Conservation (phyloP, 2,329 filamentous ascomycete species). For the Cryphonectria japonica region DNA sequence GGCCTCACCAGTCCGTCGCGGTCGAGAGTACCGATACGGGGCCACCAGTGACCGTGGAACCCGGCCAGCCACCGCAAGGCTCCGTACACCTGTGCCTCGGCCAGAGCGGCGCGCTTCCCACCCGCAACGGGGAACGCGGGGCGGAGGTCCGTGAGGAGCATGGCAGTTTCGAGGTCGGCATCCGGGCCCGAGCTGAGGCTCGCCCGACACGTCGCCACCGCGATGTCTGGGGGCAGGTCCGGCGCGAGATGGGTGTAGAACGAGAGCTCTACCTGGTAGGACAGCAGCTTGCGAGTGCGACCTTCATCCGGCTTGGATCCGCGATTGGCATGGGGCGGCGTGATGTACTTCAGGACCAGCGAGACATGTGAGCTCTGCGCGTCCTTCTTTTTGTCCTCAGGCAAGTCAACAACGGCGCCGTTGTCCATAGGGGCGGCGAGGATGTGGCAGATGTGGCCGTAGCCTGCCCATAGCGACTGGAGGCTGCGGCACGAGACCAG, state of each 20-base stretch:
- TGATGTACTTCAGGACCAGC: slow-evolving; percentile 64
- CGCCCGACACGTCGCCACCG: slow-evolving; percentile 55
- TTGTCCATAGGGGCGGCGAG: slow-evolving; percentile 44
- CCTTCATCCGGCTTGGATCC: slow-evolving; percentile 55
- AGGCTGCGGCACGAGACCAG: slow-evolving; percentile 44
- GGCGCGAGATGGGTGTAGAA: slow-evolving; percentile 65
- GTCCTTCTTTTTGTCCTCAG: neutral
- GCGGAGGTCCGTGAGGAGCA: slow-evolving; percentile 60
- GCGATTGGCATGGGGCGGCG: slow-evolving; percentile 47
- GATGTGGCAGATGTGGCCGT: slow-evolving; percentile 60
- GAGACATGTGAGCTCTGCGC: slow-evolving; percentile 35
- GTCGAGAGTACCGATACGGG: slow-evolving; percentile 33
- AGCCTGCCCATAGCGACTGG: slow-evolving; percentile 56
- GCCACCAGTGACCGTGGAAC: slow-evolving; percentile 63
- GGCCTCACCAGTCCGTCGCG: slow-evolving; percentile 48
- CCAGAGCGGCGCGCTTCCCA: slow-evolving; percentile 55
- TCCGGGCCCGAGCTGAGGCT: slow-evolving; percentile 43
- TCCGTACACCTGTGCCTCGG: slow-evolving; percentile 50
- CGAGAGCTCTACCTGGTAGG: slow-evolving; percentile 68
- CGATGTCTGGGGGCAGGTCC: slow-evolving; percentile 45
- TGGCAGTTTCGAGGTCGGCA: slow-evolving; percentile 52
- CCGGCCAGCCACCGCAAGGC: slow-evolving; percentile 65
- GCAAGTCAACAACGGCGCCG: neutral
- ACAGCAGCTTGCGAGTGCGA: slow-evolving; percentile 67
- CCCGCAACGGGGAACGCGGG: slow-evolving; percentile 58